Base-by-base conservation (phyloP, 495 filamentous ascomycete species). In the Penicillium cosmopolitanum region DNA sequence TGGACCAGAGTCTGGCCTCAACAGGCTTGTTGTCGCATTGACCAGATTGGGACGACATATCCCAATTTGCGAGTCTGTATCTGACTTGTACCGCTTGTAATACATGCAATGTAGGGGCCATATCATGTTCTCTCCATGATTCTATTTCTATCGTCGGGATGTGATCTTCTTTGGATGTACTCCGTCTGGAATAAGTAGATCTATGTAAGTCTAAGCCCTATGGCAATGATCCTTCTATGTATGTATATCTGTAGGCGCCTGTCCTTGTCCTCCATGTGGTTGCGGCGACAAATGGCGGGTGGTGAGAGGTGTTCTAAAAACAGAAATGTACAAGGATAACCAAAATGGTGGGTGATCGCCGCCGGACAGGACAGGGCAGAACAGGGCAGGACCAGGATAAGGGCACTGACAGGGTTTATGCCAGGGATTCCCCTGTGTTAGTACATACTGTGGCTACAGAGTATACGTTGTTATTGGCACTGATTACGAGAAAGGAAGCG, bases 201-300 rank as follows among this genome's bases (percentile, higher is more conserved):
- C 28, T 31, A 9, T 31, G 28, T 31, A 31, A 31, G 28, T 50
- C 21, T 50, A 50, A 50, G 47, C 47, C 21, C 1, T 33, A 50
- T 50, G 28, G 47, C 47, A 50, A 7, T 33, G 42, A 9, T 4
- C 8, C 42, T 44, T 44, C 13, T 44, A 4, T 44, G 42, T 44
- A 44, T 19, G 16, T 43, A 3, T 35, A 10, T 13, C 52, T 50
- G 36, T 31, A 40, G n/a, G 16, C 42, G 36, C 36, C 36, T 3
- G 28, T 18, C 42, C 57, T 23, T 60, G 51, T 51, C 51, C 16
- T 50, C 57, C 57, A 60, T 60, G 57, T 60, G 57, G 57, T 47
- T 40, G 57, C 57, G 51, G 51, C 57, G 11, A 44, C 42, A 44
- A 44, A 44, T 44, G n/a, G 42, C 19, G 42, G 42, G n/a, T 44